Evolutionary conservation across 2,329 filamentous ascomycete species (phyloP).

Genomic region (Diplocarpon rosae): DNA sequence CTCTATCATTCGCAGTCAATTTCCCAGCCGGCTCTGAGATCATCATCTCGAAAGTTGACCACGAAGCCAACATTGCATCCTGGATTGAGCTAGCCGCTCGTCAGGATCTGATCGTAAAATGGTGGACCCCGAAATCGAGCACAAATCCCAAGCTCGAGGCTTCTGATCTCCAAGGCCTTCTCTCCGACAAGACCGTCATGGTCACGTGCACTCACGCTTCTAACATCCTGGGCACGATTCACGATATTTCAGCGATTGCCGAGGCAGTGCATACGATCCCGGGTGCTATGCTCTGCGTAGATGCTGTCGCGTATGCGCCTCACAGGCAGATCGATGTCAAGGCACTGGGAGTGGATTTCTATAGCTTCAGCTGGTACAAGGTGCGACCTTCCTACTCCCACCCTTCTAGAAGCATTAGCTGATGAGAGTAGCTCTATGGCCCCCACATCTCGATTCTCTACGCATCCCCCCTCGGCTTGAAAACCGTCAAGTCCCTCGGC

Average conservation of each 20-base stretch:
- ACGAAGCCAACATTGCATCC: constrained; percentile 66
- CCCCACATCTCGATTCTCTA: constrained; percentile 66
- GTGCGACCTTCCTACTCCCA: constrained; percentile 18
- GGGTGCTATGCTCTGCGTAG: constrained; percentile 55
- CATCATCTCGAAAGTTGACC: constrained; percentile 60
- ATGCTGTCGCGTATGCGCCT: constrained; percentile 67
- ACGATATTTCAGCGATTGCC: constrained; percentile 47
- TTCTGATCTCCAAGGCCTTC: constrained; percentile 44
- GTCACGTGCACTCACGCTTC: constrained; percentile 64
- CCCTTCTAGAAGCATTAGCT: background rate
- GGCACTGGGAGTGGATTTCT: constrained; percentile 61
- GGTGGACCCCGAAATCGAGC: constrained; percentile 48
- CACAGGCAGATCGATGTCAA: constrained; percentile 60
- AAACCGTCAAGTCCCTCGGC: constrained; percentile 43
- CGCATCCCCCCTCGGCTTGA: constrained; percentile 44
- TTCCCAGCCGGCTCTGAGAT: constrained; percentile 52
- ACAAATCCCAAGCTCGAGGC: constrained; percentile 48
- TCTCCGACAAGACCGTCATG: constrained; percentile 54
- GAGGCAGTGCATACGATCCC: constrained; percentile 37
- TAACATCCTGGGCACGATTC: constrained; percentile 64
- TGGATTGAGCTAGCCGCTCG: constrained; percentile 60
- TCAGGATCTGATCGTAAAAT: constrained; percentile 52
- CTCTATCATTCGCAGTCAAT: constrained; percentile 46
- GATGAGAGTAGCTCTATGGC: constrained; percentile 46
- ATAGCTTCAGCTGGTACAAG: constrained; percentile 76